Base-by-base conservation (phyloP, 176 grass and related monocot genomes). In the Lolium multiflorum region DNA sequence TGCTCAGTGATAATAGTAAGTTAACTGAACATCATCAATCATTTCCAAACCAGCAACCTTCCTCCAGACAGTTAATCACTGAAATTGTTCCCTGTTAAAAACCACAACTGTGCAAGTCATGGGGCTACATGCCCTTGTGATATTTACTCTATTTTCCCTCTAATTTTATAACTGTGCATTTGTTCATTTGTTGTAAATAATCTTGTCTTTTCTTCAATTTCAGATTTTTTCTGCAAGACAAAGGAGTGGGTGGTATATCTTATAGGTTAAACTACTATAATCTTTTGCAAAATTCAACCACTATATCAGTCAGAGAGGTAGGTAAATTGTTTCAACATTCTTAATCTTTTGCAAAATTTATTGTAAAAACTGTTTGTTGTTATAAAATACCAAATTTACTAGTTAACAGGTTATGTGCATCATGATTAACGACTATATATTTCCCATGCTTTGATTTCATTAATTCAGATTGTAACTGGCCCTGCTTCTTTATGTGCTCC, bases 171-270 rank as follows among this genome's bases (percentile, higher is more conserved):
- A 31, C 28, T 31, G 28, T 31, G 28, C 28, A 31, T 31, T 31
- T 31, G 28, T 72, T 72, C 39, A 47, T 72, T 46, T 72, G 10
- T 72, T 46, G 69, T 72, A 10, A 47, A 72, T 46, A 47, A 72
- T 72, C 20, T 47, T 7, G 39, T 72, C 20, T 44, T 47, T 71
- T 71, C 46, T 72, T 21, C 20, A 71, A 47, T 72, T 43, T 1
- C 38, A 71, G 68, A 38, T 41, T 70, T 70, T 41, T 18, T 70
- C 66, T 3, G 35, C 17, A 20, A 70, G 66, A 35, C 66, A 70
- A 10, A 70, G 17, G 66, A 70, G 41, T 70, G 66, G 66, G 17
- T 18, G 35, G 9, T 70, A 70, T 70, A 70, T 70, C 18, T 70
- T 70, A 70, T 18, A 70, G 68, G 68, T 70, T 39, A 68, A n/a